These are phyloP conservation scores for Diphasiastrum complanatum DNA, from an alignment of 83 land plant genomes.

Conservation along the genomic window DNA sequence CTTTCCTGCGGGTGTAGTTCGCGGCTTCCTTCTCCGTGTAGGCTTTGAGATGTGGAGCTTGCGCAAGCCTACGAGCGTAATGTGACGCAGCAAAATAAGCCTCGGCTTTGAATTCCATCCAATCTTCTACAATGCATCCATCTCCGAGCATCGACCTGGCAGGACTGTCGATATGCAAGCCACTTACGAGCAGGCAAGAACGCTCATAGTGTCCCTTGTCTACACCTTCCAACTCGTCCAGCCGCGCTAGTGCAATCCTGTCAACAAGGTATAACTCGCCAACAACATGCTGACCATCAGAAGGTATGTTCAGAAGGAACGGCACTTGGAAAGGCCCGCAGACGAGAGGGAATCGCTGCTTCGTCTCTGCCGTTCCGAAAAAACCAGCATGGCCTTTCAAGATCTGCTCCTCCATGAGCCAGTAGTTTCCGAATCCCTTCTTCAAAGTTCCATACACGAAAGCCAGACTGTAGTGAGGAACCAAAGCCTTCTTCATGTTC, in stretches of 20 bases:
- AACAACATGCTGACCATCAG: slow-evolving; percentile 48
- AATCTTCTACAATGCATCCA: slow-evolving; percentile 2
- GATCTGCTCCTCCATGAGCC: slow-evolving; percentile 55
- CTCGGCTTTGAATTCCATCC: slow-evolving; percentile 37
- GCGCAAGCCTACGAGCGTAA: slow-evolving; percentile 42
- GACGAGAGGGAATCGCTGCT: slow-evolving; percentile 58
- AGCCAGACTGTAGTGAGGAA: slow-evolving; percentile 21
- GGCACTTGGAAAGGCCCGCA: slow-evolving; percentile 95
- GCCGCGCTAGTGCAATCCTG: slow-evolving; percentile 29
- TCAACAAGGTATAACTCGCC: slow-evolving; percentile 85
- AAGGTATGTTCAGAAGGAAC: slow-evolving; percentile 60
- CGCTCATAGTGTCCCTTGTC: slow-evolving; percentile 63
- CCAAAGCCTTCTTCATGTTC: not conserved
- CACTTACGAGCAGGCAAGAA: slow-evolving; percentile 29
- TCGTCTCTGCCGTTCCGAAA: slow-evolving; percentile 44
- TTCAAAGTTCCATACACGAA: slow-evolving; percentile 92
- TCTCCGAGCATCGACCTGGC: not conserved
- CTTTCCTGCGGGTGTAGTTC: slow-evolving; percentile 57
- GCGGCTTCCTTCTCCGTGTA: slow-evolving; percentile 53
- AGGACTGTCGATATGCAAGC: not conserved
- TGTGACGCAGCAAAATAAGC: slow-evolving; percentile 67
- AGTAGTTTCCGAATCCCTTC: slow-evolving; percentile 79
- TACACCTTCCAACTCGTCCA: slow-evolving; percentile 78
- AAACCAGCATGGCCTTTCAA: slow-evolving; percentile 52
- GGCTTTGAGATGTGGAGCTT: slow-evolving; percentile 25